Evolutionary conservation across 495 filamentous ascomycete species (phyloP).

Genomic region (Xylaria scruposa): DNA sequence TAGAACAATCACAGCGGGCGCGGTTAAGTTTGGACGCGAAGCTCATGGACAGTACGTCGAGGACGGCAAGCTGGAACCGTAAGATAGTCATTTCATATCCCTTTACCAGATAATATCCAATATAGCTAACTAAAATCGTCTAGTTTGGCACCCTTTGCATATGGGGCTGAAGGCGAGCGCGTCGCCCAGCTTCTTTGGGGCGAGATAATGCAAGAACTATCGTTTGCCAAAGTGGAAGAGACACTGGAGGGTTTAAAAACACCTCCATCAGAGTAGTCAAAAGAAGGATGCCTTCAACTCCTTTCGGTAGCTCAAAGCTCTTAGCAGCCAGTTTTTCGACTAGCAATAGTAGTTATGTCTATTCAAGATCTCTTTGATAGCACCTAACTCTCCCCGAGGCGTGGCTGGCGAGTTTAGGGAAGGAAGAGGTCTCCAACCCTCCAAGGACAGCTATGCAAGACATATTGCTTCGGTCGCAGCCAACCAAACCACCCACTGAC

Average conservation of each 20-base stretch:
- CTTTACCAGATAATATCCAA: neutral
- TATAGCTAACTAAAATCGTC: neutral
- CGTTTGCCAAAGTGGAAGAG: neutral
- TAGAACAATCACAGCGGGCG: slow-evolving; percentile 4
- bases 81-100: neutral
- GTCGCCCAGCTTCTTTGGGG: neutral
- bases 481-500: slow-evolving; percentile 26
- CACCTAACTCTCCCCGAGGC: neutral
- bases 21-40: neutral
- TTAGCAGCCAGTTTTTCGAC: neutral
- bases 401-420: neutral
- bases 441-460: slow-evolving; percentile 26
- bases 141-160: slow-evolving; percentile 5
- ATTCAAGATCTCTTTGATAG: neutral
- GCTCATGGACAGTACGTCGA: slow-evolving; percentile 18
- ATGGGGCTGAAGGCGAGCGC: neutral
- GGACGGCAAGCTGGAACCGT: slow-evolving; percentile 17
- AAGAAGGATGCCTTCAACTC: neutral
- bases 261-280: neutral
- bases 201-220: slow-evolving; percentile 5
- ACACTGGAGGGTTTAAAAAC: neutral
- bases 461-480: slow-evolving; percentile 26
- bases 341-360: neutral
- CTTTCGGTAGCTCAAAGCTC: neutral
- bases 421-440: slow-evolving; percentile 16